Base-by-base conservation (phyloP, 169 alveolate species). In the Theileria orientalis region DNA sequence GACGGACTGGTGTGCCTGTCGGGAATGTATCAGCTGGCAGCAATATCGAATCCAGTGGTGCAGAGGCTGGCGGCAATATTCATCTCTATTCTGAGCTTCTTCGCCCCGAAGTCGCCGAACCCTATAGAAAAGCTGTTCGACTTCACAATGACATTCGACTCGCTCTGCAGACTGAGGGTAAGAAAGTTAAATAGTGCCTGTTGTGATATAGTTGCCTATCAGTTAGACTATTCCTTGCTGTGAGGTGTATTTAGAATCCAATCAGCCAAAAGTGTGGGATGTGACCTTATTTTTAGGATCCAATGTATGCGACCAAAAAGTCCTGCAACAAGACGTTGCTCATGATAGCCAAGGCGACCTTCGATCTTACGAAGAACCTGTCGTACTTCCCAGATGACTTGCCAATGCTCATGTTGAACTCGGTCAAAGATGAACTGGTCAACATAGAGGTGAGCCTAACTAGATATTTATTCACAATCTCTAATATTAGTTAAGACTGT, bases 1-100 rank as follows among this genome's bases (percentile, higher is more conserved):
- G 86, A 76, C 40, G 92, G 92, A 23, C 37, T 83, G 59, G 60
- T 87, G 35, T 70, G 83, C 11, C 40, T 87, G 54, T 88, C 91
- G 19, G 90, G 90, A 1, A 87, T 87, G 92, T 49, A 72, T 27
- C 74, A 56, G 5, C 37, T 56, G 19, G 42, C 37, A 23, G 82
- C 42, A 69, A 71, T 2, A 68, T 76, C 14, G 56, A 54, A 19
- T 47, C 71, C 62, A 25, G 47, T 25, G 64, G 30, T 35, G 37
- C 69, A 25, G 19, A 23, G 27, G 23, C 19, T 56, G 41, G 66
- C 66, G 2, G 37, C 19, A 29, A 14, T 56, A 19, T 25, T 23
- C 1, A 5, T 56, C 7, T 56, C 66, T n/a, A 27, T 56, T 9
- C 21, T 56, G 44, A 7, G 37, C 14, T 56, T 56, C 41, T 27